Base-by-base conservation (phyloP, 192 early-diverging fungal genomes). In the Backusella psychrophila region DNA sequence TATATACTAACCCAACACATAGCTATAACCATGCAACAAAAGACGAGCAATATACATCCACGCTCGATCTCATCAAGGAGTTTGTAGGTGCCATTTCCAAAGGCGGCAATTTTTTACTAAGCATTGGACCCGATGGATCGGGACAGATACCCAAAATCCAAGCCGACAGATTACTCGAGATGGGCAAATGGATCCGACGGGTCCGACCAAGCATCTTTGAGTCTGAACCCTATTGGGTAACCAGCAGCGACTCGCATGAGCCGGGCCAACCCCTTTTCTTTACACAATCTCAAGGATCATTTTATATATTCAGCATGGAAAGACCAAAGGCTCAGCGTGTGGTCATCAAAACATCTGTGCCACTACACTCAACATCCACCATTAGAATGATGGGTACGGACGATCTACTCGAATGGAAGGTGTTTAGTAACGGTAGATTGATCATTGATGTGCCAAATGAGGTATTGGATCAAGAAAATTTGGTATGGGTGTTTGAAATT, bases 81-180 rank as follows among this genome's bases (percentile, higher is more conserved):
- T 59, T 79, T 17, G 59, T 79, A 21, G 52, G 70, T 36, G 41
- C 74, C 0, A 66, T 79, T 9, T 38, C 66, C 21, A 69, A 66
- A 42, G 78, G 78, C 15, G 78, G 78, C 26, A 79, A 75, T 33
- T 66, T 79, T 21, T 71, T 79, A 75, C 69, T 79, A 2, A 71
- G 49, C 35, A 75, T 79, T 29, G 78, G 78, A 12, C 78, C 78
- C 0, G 78, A 79, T 8, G 65, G 66, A 5, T 34, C 36, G 0
- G 78, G 78, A 15, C 21, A 6, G 1, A 31, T 79, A 1, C 74
- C 78, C 1, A 17, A 44, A 17, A 35, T 59, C 0, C 69, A 71
- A 49, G 67, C 33, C 19, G 33, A 56, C 1, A 67, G 53, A 7
- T 36, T 79, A 3, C 41, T 26, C 19, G 73, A 41, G 1, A 79